Conservation (phyloP, 2,329 filamentous ascomycete genomes). For the Pseudopithomyces maydicus region DNA sequence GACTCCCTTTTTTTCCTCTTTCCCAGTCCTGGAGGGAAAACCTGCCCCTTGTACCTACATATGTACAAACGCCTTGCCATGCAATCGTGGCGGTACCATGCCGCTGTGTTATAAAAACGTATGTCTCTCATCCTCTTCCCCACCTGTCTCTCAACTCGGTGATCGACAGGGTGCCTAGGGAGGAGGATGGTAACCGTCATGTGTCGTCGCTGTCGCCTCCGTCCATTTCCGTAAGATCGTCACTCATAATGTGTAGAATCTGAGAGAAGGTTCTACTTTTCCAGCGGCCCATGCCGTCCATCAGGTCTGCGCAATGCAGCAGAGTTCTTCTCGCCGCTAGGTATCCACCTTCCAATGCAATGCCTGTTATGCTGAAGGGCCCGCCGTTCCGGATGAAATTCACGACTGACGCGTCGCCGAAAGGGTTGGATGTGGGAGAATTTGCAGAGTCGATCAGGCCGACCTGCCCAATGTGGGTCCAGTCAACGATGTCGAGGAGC, state of each 20-base stretch:
- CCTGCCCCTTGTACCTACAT: background rate
- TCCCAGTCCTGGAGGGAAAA: background rate
- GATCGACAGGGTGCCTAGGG: slow-evolving; percentile 22
- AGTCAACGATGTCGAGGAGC: slow-evolving; percentile 57
- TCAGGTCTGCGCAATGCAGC: slow-evolving; percentile 57
- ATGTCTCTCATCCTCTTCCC: slow-evolving; percentile 29
- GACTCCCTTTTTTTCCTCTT: background rate
- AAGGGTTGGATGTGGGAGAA: slow-evolving; percentile 19
- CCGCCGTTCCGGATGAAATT: slow-evolving; percentile 57
- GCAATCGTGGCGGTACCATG: slow-evolving; percentile 1
- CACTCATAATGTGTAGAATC: slow-evolving; percentile 61
- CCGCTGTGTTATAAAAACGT: background rate
- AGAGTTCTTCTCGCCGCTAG: slow-evolving; percentile 57
- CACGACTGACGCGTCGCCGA: slow-evolving; percentile 39
- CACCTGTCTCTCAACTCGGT: slow-evolving; percentile 28
- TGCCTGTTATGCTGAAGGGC: slow-evolving; percentile 53
- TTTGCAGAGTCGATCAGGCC: slow-evolving; percentile 48
- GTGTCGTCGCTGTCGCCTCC: slow-evolving; percentile 24
- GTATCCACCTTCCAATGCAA: slow-evolving; percentile 56
- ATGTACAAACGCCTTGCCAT: slow-evolving; percentile 2
- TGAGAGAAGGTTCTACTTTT: slow-evolving; percentile 57
- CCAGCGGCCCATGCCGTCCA: slow-evolving; percentile 60
- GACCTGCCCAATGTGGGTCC: slow-evolving; percentile 53
- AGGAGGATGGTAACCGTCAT: slow-evolving; percentile 36
- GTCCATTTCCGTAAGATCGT: slow-evolving; percentile 50